Conservation (phyloP, 345 rosid species). For the Salix koriyanagi region DNA sequence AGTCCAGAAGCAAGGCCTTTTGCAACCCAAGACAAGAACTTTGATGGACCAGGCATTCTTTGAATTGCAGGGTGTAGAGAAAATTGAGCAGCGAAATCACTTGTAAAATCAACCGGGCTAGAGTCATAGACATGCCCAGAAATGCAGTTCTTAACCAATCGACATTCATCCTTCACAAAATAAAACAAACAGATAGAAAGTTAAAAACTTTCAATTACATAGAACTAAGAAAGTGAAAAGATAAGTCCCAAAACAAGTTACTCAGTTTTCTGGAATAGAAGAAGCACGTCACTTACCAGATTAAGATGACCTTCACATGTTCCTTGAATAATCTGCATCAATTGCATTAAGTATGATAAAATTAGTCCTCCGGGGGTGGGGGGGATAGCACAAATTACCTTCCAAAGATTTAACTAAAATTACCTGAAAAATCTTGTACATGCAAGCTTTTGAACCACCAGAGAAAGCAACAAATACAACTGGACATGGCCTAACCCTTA, state of each 20-base stretch:
- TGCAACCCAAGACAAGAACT: slow-evolving; percentile 67
- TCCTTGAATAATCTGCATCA: slow-evolving; percentile 54
- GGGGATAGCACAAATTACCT: background rate
- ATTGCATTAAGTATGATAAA: slow-evolving; percentile 22
- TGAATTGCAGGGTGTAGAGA: slow-evolving; percentile 62
- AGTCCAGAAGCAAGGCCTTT: slow-evolving; percentile 75
- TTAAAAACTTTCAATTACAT: background rate
- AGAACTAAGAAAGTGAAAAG: background rate
- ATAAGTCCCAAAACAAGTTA: background rate
- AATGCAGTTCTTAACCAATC: slow-evolving; percentile 64
- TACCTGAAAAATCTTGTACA: slow-evolving; percentile 88
- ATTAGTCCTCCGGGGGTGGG: slow-evolving; percentile 5
- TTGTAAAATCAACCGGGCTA: slow-evolving; percentile 77
- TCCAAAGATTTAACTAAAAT: background rate
- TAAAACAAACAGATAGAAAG: background rate
- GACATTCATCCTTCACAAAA: slow-evolving; percentile 58
- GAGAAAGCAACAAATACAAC: slow-evolving; percentile 75
- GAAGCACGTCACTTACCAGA: slow-evolving; percentile 34
- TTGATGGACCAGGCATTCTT: slow-evolving; percentile 65
- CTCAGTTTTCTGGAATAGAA: background rate
- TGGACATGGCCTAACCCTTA: slow-evolving; percentile 63
- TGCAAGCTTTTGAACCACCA: slow-evolving; percentile 84
- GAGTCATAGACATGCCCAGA: slow-evolving; percentile 90
- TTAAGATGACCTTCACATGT: slow-evolving; percentile 55
- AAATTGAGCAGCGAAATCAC: slow-evolving; percentile 68